Base-by-base conservation (phyloP, 441 rosid genomes). In the Adansonia rubrostipa region DNA sequence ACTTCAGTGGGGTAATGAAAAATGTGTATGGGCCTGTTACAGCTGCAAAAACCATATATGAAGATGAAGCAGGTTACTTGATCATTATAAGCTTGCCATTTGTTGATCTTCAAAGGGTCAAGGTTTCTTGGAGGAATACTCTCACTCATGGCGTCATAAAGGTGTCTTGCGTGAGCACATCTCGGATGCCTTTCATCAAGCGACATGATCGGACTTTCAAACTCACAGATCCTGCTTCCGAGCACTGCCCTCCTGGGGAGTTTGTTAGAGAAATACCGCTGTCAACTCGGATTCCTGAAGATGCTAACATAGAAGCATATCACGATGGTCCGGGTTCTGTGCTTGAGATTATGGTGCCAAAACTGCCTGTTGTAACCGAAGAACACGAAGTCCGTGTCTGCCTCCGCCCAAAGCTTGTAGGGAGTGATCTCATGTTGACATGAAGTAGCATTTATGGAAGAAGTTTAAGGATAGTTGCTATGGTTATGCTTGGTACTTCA, bases 301-400 rank as follows among this genome's bases (percentile, higher is more conserved):
- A 89, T 45, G 95, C 93, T 42, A 87, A 91, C 78, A 85, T 88
- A 10, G 91, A 89, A 82, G 95, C 95, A 5, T 91, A 89, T 70
- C 86, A 87, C 3, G 92, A 88, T 53, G 92, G 89, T 11, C 83
- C 92, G 0, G 92, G 95, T 13, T 85, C 89, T 0, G 85, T 85
- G 78, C 92, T 91, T 45, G 95, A 91, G 88, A 91, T 91, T 54
- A 83, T 88, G 79, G 91, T 89, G 69, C 94, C 94, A 0, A 90
- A 90, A 80, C 86, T 87, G 13, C 86, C 81, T 15, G 84, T 83
- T 76, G 88, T 89, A 5, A 89, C 87, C 0, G 93, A 89, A 85
- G 95, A 91, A 80, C 95, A 89, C 5, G 95, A 91, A 83, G 89
- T 91, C 44, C 88, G 82, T n/a, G 95, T 91, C 54, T 89, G 93